Percentiles rank a stretch among this genome's conserved stretches.
These are phyloP conservation scores for Hortaea werneckii DNA, from an alignment of 2,329 filamentous ascomycete species.

Conservation along the genomic window DNA sequence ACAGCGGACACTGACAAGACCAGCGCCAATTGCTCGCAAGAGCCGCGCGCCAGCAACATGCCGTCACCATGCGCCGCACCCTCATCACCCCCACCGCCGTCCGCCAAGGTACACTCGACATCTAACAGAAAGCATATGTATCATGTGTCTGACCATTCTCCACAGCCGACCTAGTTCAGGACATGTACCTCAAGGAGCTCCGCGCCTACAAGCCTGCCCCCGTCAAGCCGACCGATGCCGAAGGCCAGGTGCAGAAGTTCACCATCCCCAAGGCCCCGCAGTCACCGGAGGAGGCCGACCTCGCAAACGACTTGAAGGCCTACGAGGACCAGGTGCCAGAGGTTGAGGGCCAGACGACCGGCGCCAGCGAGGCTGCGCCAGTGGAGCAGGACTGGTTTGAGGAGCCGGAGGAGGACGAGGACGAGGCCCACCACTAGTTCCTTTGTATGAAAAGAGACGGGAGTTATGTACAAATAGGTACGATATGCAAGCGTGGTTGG, in stretches of 20 bases:
- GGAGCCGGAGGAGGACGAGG: conserved; percentile 21
- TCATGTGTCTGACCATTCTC: neutral
- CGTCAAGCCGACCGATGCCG: conserved; percentile 76
- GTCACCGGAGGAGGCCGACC: conserved; percentile 88
- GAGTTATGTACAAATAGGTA: neutral
- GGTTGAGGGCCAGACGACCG: conserved; percentile 73
- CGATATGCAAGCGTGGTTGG: neutral
- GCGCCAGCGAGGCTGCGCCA: conserved; percentile 49
- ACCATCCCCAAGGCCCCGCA: conserved; percentile 64
- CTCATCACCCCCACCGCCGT: conserved; percentile 52
- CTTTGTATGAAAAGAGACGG: neutral
- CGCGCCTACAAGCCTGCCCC: conserved; percentile 84
- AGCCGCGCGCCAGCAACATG: conserved; percentile 47
- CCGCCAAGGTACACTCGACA: conserved; percentile 46
- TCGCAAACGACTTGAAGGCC: conserved; percentile 81
- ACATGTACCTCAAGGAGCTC: conserved; percentile 93
- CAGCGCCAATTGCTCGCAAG: conserved; percentile 54
- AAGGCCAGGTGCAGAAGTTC: conserved; percentile 89
- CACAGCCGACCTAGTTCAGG: conserved; percentile 89
- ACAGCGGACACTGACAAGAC: conserved; percentile 15
- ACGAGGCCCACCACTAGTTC: conserved; percentile 8
- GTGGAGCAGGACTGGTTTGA: conserved; percentile 57
- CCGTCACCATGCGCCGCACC: conserved; percentile 48
- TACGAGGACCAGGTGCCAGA: conserved; percentile 94
- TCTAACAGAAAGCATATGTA: neutral